phyloP scores from a whole-genome alignment of 1,139 yeast genomes.

The Hemisphaericaspora lyxosophila region DNA sequence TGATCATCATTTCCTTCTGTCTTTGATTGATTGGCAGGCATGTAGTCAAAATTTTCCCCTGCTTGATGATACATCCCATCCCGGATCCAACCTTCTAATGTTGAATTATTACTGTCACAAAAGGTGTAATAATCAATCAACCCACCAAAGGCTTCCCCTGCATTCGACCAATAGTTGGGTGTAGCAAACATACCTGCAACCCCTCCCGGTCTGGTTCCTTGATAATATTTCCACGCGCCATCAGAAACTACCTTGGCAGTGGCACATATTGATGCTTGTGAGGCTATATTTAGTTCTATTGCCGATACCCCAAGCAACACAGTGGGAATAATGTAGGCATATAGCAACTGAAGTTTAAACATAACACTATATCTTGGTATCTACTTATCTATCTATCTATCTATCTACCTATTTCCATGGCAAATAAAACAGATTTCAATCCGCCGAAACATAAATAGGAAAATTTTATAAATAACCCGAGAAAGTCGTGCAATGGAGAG shows the following conservation, averaged over 20 bases:
- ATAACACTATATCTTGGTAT: too few species aligned
- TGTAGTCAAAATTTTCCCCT: conserved; percentile 52
- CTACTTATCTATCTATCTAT: too few species aligned
- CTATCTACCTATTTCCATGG: too few species aligned
- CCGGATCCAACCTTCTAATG: conserved; percentile 38
- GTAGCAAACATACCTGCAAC: conserved; percentile 56
- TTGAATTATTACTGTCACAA: conserved; percentile 44
- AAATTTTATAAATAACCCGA: too few species aligned
- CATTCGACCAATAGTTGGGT: conserved; percentile 75
- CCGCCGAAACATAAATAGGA: too few species aligned
- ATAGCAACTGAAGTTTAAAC: too few species aligned
- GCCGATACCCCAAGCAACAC: too few species aligned
- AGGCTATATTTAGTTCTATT: conserved; percentile 21
- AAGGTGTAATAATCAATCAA: conserved; percentile 51
- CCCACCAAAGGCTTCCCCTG: conserved; percentile 69
- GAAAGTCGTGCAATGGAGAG: too few species aligned
- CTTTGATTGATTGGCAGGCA: conserved; percentile 59
- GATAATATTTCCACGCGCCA: conserved; percentile 61
- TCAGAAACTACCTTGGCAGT: conserved; percentile 48
- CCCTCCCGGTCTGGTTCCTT: conserved; percentile 54
- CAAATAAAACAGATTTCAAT: too few species aligned
- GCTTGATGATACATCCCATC: conserved; percentile 52
- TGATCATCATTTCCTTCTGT: conserved; percentile 74
- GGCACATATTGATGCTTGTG: conserved; percentile 43
- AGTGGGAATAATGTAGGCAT: too few species aligned